phyloP scores from a whole-genome alignment of 352 stramenopile genomes.

The Phytophthora podocarpi region DNA sequence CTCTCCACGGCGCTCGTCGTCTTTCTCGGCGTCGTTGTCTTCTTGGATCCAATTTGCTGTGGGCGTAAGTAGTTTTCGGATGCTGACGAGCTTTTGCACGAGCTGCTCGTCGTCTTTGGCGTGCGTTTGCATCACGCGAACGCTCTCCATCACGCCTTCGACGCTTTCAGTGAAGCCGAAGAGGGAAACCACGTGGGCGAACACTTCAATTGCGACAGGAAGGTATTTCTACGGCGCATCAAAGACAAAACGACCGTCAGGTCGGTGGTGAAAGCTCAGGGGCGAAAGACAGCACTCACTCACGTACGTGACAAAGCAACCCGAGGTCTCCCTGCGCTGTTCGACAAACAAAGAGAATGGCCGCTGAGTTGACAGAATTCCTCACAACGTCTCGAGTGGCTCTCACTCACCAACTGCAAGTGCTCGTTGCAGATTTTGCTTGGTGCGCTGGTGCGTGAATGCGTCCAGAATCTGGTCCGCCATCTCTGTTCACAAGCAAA shows the following conservation, averaged over 20 bases:
- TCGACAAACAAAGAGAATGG: not conserved
- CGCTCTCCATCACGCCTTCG: slow-evolving; percentile 56
- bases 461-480: slow-evolving; percentile 53
- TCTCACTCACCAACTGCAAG: slow-evolving; percentile 42
- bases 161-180: slow-evolving; percentile 52
- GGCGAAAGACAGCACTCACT: slow-evolving; percentile 14
- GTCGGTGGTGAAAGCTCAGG: not conserved
- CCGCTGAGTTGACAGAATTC: not conserved
- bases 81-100: slow-evolving; percentile 43
- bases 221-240: slow-evolving; percentile 48
- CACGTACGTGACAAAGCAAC: slow-evolving; percentile 49
- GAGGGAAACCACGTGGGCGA: slow-evolving; percentile 42
- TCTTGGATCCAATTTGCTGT: slow-evolving; percentile 60
- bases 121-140: slow-evolving; percentile 43
- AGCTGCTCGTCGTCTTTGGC: slow-evolving; percentile 49
- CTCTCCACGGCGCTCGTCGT: slow-evolving; percentile 37
- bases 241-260: not conserved
- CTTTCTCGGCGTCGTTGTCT: slow-evolving; percentile 50
- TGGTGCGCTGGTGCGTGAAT: slow-evolving; percentile 43
- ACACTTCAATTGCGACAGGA: slow-evolving; percentile 45
- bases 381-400: not conserved
- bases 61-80: slow-evolving; percentile 56
- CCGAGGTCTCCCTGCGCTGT: slow-evolving; percentile 52
- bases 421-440: slow-evolving; percentile 45
- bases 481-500: slow-evolving; percentile 36